A percentile compares a stretch with the other conserved stretches of the same genome.
phyloP scores from a whole-genome alignment of 2,329 filamentous ascomycete species.

The Xylariomycetidae sp. region DNA sequence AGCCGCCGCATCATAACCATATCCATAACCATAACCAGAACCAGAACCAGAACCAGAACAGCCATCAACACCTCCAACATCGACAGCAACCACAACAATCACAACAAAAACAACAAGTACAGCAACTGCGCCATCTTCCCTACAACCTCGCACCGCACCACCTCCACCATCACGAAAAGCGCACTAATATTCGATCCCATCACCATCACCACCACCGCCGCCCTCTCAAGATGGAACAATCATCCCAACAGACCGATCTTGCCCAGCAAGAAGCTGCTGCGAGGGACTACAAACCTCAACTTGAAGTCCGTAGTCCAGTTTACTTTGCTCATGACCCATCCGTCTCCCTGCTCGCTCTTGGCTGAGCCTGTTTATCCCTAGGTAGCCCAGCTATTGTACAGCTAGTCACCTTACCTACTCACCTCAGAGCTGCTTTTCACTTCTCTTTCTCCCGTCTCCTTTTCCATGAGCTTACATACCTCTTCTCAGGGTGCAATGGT shows the following conservation, averaged over 20 bases:
- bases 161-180: constrained; percentile 4
- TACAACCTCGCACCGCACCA: constrained; percentile 7
- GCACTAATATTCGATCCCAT: too few species aligned
- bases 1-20: constrained; percentile 4
- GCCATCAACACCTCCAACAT: constrained; percentile 10
- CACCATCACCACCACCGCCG: constrained; percentile 9
- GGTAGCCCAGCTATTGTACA: too few species aligned
- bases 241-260: constrained; percentile 40
- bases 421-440: constrained; percentile 12
- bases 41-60: constrained; percentile 7
- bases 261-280: constrained; percentile 58
- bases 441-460: constrained; percentile 19
- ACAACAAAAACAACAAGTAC: constrained; percentile 7
- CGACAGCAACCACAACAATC: constrained; percentile 11
- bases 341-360: constrained; percentile 3
- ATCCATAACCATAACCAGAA: constrained; percentile 11
- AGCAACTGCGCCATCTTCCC: constrained; percentile 7
- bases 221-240: constrained; percentile 34
- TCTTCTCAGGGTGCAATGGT: constrained; percentile 83
- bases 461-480: too few species aligned
- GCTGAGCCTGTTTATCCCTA: not conserved
- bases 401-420: too few species aligned
- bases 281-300: constrained; percentile 52
- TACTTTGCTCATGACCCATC: constrained; percentile 1
- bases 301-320: constrained; percentile 51